phyloP scores from a whole-genome alignment of 345 rosid genomes.

The Gossypium rotundifolium region DNA sequence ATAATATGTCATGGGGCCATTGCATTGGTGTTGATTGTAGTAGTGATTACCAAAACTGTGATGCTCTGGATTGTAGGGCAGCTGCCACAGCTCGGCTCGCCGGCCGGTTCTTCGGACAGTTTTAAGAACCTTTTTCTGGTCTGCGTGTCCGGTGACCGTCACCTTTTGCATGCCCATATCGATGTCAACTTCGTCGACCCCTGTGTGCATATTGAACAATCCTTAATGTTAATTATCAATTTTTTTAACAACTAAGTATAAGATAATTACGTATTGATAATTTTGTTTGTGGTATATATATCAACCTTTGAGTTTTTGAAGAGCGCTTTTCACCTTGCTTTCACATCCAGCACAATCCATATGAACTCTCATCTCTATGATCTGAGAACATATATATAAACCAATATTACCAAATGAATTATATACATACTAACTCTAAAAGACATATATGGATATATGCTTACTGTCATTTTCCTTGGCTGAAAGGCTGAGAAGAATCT shows the following conservation, averaged over 20 bases:
- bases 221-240: not conserved
- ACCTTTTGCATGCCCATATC: conserved; percentile 73
- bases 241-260: not conserved
- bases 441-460: not conserved
- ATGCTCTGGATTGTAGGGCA: conserved; percentile 56
- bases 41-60: conserved; percentile 21
- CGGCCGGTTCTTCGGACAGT: conserved; percentile 64
- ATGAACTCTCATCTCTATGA: conserved; percentile 77
- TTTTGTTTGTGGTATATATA: not conserved
- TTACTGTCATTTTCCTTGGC: conserved; percentile 8
- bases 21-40: conserved; percentile 51
- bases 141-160: conserved; percentile 72
- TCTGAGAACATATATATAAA: conserved; percentile 28
- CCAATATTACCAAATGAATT: not conserved
- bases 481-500: not conserved
- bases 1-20: conserved; percentile 42
- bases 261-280: no score
- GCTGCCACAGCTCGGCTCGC: conserved; percentile 86
- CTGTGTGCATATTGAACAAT: conserved; percentile 17
- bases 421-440: not conserved
- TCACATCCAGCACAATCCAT: conserved; percentile 88
- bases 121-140: conserved; percentile 72
- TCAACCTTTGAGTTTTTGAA: conserved; percentile 63
- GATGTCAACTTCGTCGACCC: conserved; percentile 69
- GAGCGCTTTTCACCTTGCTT: conserved; percentile 52